Conservation (phyloP, 345 rosid species). For the Murraya paniculata region DNA sequence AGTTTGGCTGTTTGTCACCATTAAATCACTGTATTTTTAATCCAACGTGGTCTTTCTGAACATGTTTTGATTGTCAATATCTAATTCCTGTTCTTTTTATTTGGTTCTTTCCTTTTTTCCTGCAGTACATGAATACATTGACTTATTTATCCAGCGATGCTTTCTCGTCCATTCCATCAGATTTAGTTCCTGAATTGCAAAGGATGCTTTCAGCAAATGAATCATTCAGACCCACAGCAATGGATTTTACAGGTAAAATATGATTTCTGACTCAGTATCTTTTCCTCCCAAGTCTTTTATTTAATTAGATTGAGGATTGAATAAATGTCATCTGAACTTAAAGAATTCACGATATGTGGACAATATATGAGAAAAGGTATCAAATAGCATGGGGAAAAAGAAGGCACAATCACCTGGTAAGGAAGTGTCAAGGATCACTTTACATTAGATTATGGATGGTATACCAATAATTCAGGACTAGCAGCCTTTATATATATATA, state of each 20-base stretch:
- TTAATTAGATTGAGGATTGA: not conserved
- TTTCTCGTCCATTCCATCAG: slow-evolving; percentile 80
- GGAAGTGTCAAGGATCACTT: not conserved
- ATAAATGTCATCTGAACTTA: not conserved
- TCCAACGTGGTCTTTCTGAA: not conserved
- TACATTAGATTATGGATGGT: not conserved
- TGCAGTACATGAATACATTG: slow-evolving; percentile 92
- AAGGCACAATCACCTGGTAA: not conserved
- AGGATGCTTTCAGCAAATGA: slow-evolving; percentile 89
- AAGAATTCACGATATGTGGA: not conserved
- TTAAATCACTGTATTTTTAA: not conserved
- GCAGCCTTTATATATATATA: too few relatives aligned
- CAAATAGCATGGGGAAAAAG: not conserved
- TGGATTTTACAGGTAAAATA: slow-evolving; percentile 82
- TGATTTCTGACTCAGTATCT: slow-evolving; percentile 12
- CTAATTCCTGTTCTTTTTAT: not conserved
- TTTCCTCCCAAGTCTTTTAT: not conserved
- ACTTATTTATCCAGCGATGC: slow-evolving; percentile 84
- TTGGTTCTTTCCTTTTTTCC: slow-evolving; percentile 3
- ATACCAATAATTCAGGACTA: not conserved
- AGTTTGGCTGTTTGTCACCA: not conserved
- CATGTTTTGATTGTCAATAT: not conserved
- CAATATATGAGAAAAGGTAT: not conserved
- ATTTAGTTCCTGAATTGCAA: slow-evolving; percentile 81
- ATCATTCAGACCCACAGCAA: slow-evolving; percentile 79